Conservation (phyloP, 2,329 filamentous ascomycete genomes). For the Xylariomycetidae sp. region DNA sequence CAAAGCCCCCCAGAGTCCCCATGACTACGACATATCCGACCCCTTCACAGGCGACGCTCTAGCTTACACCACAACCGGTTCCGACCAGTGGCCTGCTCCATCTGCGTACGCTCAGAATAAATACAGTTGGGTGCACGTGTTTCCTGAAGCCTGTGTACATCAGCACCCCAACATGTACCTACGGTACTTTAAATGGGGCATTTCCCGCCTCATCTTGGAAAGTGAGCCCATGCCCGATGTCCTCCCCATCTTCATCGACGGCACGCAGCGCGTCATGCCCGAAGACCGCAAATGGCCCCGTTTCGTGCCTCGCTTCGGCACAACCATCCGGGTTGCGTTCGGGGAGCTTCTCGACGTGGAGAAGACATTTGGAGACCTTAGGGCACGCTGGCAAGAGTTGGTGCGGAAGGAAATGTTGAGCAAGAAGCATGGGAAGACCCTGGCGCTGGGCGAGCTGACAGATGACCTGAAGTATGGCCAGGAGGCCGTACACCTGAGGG, state of each 20-base stretch:
- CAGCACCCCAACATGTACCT: conserved; percentile 75
- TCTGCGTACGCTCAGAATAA: conserved; percentile 66
- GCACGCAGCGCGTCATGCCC: conserved; percentile 82
- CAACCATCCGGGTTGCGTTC: conserved; percentile 68
- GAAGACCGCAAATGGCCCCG: conserved; percentile 76
- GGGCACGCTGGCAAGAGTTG: conserved; percentile 68
- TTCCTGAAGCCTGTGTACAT: conserved; percentile 92
- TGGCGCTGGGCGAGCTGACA: conserved; percentile 53
- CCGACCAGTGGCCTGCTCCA: conserved; percentile 65
- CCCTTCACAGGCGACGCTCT: conserved; percentile 45
- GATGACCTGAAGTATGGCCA: conserved; percentile 64
- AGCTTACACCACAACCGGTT: conserved; percentile 62
- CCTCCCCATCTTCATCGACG: conserved; percentile 91
- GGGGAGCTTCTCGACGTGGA: conserved; percentile 74
- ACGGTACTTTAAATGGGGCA: conserved; percentile 98
- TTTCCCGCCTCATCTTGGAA: conserved; percentile 87
- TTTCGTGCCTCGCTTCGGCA: conserved; percentile 71
- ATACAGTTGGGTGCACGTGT: conserved; percentile 87
- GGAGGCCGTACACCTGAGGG: conserved; percentile 73
- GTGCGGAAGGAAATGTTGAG: conserved; percentile 42
- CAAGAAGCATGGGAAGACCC: conserved; percentile 35
- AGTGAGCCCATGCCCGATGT: conserved; percentile 82
- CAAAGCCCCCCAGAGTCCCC: conserved; percentile 12
- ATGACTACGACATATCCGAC: conserved; percentile 43
- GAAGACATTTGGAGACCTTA: conserved; percentile 70